Conservation (phyloP, 1,284 basidiomycete genomes). For the Porogramme epimiltina region DNA sequence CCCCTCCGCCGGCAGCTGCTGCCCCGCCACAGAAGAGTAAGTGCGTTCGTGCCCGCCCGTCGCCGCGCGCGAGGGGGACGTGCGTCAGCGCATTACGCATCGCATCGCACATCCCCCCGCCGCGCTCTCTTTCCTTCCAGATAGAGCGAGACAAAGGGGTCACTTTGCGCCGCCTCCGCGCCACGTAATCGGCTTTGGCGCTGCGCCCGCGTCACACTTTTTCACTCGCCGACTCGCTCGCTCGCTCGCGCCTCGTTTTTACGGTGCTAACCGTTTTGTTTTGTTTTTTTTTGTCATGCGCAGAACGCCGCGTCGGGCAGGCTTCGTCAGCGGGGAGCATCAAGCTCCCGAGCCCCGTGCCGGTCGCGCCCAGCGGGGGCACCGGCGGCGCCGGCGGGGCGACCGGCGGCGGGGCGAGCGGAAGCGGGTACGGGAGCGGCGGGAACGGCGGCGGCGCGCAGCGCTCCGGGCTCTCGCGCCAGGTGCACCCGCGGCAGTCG, state of each 20-base stretch:
- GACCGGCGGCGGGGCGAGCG: no score
- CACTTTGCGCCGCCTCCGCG: neutral
- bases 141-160: no score
- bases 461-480: conserved; percentile 31
- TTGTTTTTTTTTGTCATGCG: neutral
- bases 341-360: conserved; percentile 40
- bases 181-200: neutral
- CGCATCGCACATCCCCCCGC: no score
- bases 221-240: neutral
- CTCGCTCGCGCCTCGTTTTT: neutral
- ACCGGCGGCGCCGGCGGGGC: no score
- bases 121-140: no score
- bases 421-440: no score
- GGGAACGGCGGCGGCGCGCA: conserved; percentile 18
- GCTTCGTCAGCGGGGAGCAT: conserved; percentile 31
- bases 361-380: conserved; percentile 11
- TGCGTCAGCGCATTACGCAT: neutral
- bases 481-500: conserved; percentile 32
- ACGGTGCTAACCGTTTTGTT: neutral
- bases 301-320: conserved; percentile 28
- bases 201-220: neutral
- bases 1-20: conserved; percentile 19
- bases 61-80: neutral
- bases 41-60: conserved; percentile 15
- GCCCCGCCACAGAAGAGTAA: conserved; percentile 32